Conservation (phyloP, 768 basidiomycete genomes). For the Dictyophora rubrovolvata region DNA sequence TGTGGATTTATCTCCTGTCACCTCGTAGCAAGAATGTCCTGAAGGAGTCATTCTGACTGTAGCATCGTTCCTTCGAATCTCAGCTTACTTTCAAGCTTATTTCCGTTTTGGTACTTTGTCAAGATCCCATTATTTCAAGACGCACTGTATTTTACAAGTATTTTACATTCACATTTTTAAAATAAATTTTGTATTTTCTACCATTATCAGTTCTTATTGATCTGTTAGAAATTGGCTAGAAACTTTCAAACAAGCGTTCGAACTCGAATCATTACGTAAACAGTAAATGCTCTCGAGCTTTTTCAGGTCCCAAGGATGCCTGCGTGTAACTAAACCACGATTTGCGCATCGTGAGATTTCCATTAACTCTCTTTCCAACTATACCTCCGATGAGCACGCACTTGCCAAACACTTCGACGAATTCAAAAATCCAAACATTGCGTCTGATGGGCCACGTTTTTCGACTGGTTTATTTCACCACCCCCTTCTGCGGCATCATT, state of each 20-base stretch:
- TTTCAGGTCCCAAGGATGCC: conserved; percentile 8
- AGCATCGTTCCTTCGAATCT: too few species aligned
- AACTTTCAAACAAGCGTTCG: background rate
- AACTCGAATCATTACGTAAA: background rate
- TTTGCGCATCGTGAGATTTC: background rate
- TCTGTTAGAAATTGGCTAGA: too few species aligned
- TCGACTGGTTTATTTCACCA: conserved; percentile 83
- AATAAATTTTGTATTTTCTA: background rate
- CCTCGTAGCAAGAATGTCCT: background rate
- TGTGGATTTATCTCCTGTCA: background rate
- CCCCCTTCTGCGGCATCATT: conserved; percentile 56
- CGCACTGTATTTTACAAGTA: background rate
- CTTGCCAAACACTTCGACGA: conserved; percentile 66
- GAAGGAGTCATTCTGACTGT: too few species aligned
- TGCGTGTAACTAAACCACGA: background rate
- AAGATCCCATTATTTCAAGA: background rate
- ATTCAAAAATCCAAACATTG: conserved; percentile 31
- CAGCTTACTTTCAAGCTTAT: background rate
- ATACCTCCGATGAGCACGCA: conserved; percentile 48
- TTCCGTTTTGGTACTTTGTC: background rate
- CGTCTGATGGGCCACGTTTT: conserved; percentile 32
- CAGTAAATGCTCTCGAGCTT: background rate
- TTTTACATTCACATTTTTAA: background rate
- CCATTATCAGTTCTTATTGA: background rate
- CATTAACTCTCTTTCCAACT: conserved; percentile 25